Conservation (phyloP, 2,329 filamentous ascomycete genomes). For the Cladosporium sp. region DNA sequence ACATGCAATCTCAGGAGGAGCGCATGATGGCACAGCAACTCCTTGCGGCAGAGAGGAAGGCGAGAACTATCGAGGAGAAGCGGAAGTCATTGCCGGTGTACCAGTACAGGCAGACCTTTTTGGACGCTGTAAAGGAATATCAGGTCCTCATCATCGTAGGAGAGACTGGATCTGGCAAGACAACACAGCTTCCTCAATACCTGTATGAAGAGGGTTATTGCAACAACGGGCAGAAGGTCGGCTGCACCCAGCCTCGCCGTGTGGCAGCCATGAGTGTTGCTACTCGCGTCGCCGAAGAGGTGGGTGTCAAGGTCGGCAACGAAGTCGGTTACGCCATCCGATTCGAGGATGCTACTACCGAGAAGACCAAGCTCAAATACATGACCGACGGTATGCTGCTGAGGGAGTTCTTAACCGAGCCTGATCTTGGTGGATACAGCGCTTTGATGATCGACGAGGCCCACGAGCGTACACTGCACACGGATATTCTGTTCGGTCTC, state of each 20-base stretch:
- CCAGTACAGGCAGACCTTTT: conserved; percentile 74
- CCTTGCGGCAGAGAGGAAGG: conserved; percentile 81
- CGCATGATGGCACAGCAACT: conserved; percentile 72
- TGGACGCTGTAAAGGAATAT: conserved; percentile 77
- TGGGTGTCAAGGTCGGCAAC: conserved; percentile 80
- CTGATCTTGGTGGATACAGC: conserved; percentile 73
- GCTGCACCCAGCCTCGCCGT: conserved; percentile 88
- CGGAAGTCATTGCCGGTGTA: conserved; percentile 87
- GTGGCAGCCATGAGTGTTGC: conserved; percentile 97
- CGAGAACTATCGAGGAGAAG: conserved; percentile 82
- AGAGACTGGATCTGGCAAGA: conserved; percentile 93
- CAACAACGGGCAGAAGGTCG: conserved; percentile 75
- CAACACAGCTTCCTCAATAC: conserved; percentile 91
- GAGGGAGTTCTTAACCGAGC: conserved; percentile 82
- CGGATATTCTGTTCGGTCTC: conserved; percentile 81
- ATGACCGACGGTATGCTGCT: conserved; percentile 97
- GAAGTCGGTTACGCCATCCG: conserved; percentile 93
- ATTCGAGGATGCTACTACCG: conserved; percentile 86
- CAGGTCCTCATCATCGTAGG: conserved; percentile 89
- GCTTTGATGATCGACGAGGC: conserved; percentile 96
- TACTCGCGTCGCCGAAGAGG: conserved; percentile 90
- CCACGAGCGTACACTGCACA: conserved; percentile 86
- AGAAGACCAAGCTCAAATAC: conserved; percentile 89
- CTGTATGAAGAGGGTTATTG: conserved; percentile 87
- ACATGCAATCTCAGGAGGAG: conserved; percentile 67